phyloP scores from a whole-genome alignment of 2,329 filamentous ascomycete genomes.

The Colletotrichum eremochloae region DNA sequence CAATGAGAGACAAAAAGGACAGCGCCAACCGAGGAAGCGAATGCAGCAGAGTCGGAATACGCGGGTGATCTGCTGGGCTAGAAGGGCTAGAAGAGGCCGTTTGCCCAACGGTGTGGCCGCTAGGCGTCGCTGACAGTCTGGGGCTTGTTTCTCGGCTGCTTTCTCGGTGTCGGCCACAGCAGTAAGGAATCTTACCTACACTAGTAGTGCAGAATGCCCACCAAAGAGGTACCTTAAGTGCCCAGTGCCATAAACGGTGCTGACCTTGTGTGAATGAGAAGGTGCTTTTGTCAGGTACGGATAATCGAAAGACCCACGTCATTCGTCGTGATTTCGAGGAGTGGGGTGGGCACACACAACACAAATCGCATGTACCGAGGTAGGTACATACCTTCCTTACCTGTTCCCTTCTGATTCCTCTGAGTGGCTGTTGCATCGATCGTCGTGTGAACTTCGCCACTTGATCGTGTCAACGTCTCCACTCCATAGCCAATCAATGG shows the following conservation, averaged over 20 bases:
- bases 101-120: slow-evolving; percentile 29
- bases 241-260: background rate
- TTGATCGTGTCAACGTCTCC: slow-evolving; percentile 3
- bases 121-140: slow-evolving; percentile 31
- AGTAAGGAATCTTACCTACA: background rate
- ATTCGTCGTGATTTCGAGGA: no score
- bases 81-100: slow-evolving; percentile 28
- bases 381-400: no score
- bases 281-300: no score
- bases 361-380: no score
- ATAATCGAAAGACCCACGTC: no score
- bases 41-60: background rate
- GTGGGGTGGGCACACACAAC: no score
- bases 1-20: slow-evolving; percentile 3
- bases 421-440: slow-evolving; percentile 28
- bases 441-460: slow-evolving; percentile 9
- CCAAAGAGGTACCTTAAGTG: no score
- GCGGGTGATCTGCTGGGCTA: background rate
- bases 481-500: slow-evolving; percentile 13
- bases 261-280: no score
- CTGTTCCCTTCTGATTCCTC: background rate
- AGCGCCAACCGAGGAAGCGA: slow-evolving; percentile 14
- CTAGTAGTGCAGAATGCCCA: no score
- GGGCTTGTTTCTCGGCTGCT: slow-evolving; percentile 24
- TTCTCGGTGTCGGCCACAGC: slow-evolving; percentile 13